phyloP scores from a whole-genome alignment of 148 eudicot genomes.

The Mesembryanthemum crystallinum region DNA sequence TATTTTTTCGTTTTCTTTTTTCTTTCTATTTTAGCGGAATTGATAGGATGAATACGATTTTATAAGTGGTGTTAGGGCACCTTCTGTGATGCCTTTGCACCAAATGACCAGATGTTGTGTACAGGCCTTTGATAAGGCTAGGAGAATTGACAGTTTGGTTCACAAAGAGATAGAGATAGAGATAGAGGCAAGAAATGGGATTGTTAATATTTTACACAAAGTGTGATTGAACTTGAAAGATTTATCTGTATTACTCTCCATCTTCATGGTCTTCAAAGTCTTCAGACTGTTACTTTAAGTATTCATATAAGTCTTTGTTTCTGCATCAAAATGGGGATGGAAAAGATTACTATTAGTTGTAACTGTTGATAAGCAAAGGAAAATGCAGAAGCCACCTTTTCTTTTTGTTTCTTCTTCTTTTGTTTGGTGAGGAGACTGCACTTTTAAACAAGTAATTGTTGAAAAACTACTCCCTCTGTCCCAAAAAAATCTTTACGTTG shows the following conservation, averaged over 20 bases:
- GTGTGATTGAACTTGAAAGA: slow-evolving; percentile 10
- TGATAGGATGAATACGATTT: slow-evolving; percentile 16
- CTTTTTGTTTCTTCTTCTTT: too few relatives aligned
- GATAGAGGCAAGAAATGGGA: neutral
- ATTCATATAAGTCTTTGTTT: too few relatives aligned
- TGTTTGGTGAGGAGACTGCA: too few relatives aligned
- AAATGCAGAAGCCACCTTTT: too few relatives aligned
- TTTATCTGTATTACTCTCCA: neutral
- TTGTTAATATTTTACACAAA: slow-evolving; percentile 20
- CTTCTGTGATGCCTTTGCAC: slow-evolving; percentile 15
- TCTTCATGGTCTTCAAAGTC: neutral
- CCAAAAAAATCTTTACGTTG: too few relatives aligned
- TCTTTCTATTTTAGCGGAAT: neutral
- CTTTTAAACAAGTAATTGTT: too few relatives aligned
- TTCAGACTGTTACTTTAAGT: too few relatives aligned
- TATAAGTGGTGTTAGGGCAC: slow-evolving; percentile 17
- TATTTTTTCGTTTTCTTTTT: neutral
- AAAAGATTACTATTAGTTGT: too few relatives aligned
- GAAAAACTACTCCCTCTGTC: too few relatives aligned
- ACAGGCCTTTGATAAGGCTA: slow-evolving; percentile 27
- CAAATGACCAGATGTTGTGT: slow-evolving; percentile 19
- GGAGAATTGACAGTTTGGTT: slow-evolving; percentile 16
- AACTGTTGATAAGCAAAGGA: too few relatives aligned
- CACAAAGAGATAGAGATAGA: slow-evolving; percentile 2
- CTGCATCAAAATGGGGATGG: too few relatives aligned